Base-by-base conservation (phyloP, 1,139 yeast genomes). In the Eremothecium coryli region DNA sequence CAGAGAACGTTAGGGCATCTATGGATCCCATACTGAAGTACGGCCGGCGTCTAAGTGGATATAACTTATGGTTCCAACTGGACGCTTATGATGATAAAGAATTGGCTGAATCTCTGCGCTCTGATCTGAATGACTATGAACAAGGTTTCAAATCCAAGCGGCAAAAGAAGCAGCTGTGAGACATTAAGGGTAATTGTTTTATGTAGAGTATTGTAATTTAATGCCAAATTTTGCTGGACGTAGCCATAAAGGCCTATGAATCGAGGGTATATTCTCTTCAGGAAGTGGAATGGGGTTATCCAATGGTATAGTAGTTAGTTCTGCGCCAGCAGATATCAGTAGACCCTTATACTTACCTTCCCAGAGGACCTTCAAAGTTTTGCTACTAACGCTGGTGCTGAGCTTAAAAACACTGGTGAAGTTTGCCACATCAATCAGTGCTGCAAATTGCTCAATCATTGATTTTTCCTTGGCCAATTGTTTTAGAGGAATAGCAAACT, bases 321-420 rank as follows among this genome's bases (percentile, higher is more conserved):
- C 73, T 3, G 77, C 68, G 0, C 97, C 97, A 1, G 90, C 71
- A 35, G 86, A 76, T 4, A 88, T 66, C 35, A 90, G 56, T 49
- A 90, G 80, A 33, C 85, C 94, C 49, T 81, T 76, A 49, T 73
- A 73, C 43, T 82, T 70, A 0, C 97, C 96, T 51, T 84, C 95
- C 96, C 97, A 90, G 24, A 84, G 60, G 4, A 86, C 37, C 39
- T 74, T 76, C 6, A 82, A 49, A 39, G 73, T 67, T 43, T 67
- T 70, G 38, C 77, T 81, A 32, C 73, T 74, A 16, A 84, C 48
- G 33, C 88, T 77, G 0, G 94, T 73, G 36, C 90, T 73, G 2
- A 80, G 61, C 54, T 85, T 88, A 45, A 86, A 58, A 9, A 85
- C 93, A 40, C 84, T 77, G 1, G 79, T 66, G 46, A 77, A 77